These are phyloP conservation scores for Phaffomyces thermotolerans DNA, from an alignment of 805 yeast genomes.

Conservation along the genomic window DNA sequence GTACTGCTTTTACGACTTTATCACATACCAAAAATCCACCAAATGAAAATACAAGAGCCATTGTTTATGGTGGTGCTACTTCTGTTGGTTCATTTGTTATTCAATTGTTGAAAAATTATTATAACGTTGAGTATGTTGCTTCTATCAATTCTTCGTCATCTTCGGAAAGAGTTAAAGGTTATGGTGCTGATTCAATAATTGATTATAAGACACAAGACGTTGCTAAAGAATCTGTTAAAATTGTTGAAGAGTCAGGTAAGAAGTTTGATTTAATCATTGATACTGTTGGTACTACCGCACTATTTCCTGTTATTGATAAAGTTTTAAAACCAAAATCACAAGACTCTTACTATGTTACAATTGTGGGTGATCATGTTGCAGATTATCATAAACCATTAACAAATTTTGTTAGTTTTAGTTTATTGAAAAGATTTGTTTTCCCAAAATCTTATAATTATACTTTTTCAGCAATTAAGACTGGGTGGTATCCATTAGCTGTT, in stretches of 20 bases:
- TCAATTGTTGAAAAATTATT: slow-evolving; percentile 47
- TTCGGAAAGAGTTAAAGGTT: slow-evolving; percentile 31
- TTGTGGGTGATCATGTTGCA: slow-evolving; percentile 47
- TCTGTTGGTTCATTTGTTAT: slow-evolving; percentile 52
- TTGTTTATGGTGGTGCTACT: slow-evolving; percentile 71
- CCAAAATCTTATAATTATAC: slow-evolving; percentile 24
- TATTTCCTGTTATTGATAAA: slow-evolving; percentile 35
- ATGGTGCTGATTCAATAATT: slow-evolving; percentile 54
- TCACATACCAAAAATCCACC: slow-evolving; percentile 27
- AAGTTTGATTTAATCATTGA: slow-evolving; percentile 60
- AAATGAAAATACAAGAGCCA: slow-evolving; percentile 38
- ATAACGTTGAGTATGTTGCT: slow-evolving; percentile 43
- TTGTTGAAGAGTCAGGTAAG: slow-evolving; percentile 25
- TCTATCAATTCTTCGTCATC: slow-evolving; percentile 50
- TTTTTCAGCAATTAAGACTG: slow-evolving; percentile 11
- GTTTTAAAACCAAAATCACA: slow-evolving; percentile 40
- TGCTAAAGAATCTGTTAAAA: slow-evolving; percentile 29
- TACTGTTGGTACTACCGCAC: slow-evolving; percentile 51
- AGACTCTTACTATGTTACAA: slow-evolving; percentile 44
- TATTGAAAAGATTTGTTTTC: slow-evolving; percentile 11
- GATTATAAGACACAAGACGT: slow-evolving; percentile 46
- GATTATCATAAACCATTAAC: slow-evolving; percentile 15
- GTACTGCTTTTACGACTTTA: slow-evolving; percentile 48
- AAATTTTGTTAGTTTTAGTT: slow-evolving; percentile 5
- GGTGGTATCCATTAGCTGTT: slow-evolving; percentile 23